Evolutionary conservation across 805 yeast species (phyloP).

Genomic region (Metschnikowia peoriensis): DNA sequence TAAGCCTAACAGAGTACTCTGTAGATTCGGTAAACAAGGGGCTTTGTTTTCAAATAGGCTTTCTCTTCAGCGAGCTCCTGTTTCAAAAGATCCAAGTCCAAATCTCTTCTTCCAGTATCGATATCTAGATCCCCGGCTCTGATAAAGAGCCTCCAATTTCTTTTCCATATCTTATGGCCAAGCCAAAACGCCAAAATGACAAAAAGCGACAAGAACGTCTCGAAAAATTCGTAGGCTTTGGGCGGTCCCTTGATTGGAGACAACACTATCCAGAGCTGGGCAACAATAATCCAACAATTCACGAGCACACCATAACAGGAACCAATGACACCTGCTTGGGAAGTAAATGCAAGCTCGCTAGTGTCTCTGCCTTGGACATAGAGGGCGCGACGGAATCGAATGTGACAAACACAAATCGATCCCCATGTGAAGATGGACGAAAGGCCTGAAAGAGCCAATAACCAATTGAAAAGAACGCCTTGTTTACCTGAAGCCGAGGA

Average conservation of each 20-base stretch:
- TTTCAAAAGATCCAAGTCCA: slow-evolving; percentile 36
- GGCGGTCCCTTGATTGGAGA: slow-evolving; percentile 48
- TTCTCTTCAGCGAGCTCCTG: slow-evolving; percentile 55
- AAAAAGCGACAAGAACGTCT: slow-evolving; percentile 62
- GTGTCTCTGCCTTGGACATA: slow-evolving; percentile 21
- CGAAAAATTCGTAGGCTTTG: slow-evolving; percentile 47
- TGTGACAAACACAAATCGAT: slow-evolving; percentile 25
- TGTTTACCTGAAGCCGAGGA: slow-evolving; percentile 43
- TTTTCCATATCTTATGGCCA: slow-evolving; percentile 54
- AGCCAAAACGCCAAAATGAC: slow-evolving; percentile 56
- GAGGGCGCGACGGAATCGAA: slow-evolving; percentile 26
- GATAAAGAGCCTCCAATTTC: slow-evolving; percentile 30
- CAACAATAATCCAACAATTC: slow-evolving; percentile 49
- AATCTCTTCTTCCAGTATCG: slow-evolving; percentile 38
- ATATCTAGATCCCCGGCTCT: slow-evolving; percentile 33
- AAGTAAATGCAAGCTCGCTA: slow-evolving; percentile 50
- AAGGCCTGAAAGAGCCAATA: slow-evolving; percentile 26
- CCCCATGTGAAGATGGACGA: slow-evolving; percentile 28
- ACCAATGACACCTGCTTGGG: slow-evolving; percentile 53
- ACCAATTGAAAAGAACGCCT: slow-evolving; percentile 24
- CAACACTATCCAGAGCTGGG: slow-evolving; percentile 66
- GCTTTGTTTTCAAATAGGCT: slow-evolving; percentile 47
- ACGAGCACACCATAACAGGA: slow-evolving; percentile 51
- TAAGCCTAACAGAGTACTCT: slow-evolving; percentile 51
- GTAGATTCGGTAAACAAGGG: slow-evolving; percentile 48